These are phyloP conservation scores for Blastobotrys parvus DNA, from an alignment of 805 yeast species.

Conservation along the genomic window DNA sequence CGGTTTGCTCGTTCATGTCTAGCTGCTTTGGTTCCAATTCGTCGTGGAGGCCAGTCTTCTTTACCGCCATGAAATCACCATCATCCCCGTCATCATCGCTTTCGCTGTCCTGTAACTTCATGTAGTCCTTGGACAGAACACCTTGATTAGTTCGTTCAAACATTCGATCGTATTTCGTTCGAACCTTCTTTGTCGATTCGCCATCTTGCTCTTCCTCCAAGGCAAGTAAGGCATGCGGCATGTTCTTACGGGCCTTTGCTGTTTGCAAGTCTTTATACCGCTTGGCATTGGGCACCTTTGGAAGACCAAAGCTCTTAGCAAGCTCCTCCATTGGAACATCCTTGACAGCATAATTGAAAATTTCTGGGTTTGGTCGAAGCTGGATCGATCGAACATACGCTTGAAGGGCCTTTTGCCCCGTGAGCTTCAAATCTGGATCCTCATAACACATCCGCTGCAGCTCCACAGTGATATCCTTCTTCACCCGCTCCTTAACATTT, in stretches of 20 bases:
- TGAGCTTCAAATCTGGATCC: slow-evolving; percentile 82
- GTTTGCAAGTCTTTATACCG: slow-evolving; percentile 39
- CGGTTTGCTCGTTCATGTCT: slow-evolving; percentile 29
- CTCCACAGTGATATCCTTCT: slow-evolving; percentile 68
- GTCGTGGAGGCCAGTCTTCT: slow-evolving; percentile 66
- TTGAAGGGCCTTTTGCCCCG: slow-evolving; percentile 93
- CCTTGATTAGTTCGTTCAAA: slow-evolving; percentile 91
- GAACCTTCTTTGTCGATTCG: slow-evolving; percentile 38
- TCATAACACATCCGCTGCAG: slow-evolving; percentile 85
- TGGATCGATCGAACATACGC: slow-evolving; percentile 81
- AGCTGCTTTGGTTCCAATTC: slow-evolving; percentile 36
- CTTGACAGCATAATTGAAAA: slow-evolving; percentile 57
- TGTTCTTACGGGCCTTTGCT: slow-evolving; percentile 52
- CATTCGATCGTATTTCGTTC: slow-evolving; percentile 92
- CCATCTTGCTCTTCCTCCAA: slow-evolving; percentile 44
- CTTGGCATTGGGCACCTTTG: slow-evolving; percentile 93
- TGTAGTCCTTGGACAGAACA: slow-evolving; percentile 81
- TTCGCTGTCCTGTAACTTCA: slow-evolving; percentile 48
- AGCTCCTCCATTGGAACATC: slow-evolving; percentile 71
- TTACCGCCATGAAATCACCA: slow-evolving; percentile 75
- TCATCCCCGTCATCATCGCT: slow-evolving; percentile 50
- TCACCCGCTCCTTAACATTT: slow-evolving; percentile 65
- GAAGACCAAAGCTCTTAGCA: slow-evolving; percentile 85
- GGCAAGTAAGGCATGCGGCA: slow-evolving; percentile 59
- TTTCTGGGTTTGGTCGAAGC: slow-evolving; percentile 78